These are phyloP conservation scores for Chalciporus pseudorubinellus DNA, from an alignment of 768 basidiomycete species.

Conservation along the genomic window DNA sequence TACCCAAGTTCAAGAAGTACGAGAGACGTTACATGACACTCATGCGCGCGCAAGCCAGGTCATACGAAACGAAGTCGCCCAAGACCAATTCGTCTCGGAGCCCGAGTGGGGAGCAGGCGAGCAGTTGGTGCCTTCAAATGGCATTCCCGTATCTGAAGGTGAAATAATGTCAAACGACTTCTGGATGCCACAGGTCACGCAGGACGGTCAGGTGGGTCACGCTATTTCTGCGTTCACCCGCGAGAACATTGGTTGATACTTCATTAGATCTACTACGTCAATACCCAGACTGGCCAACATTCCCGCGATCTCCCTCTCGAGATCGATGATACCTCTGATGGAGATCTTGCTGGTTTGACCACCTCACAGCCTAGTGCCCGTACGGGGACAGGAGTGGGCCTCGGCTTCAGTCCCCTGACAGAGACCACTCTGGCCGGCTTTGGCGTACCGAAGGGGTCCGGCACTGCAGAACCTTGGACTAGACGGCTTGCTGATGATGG, in stretches of 20 bases:
- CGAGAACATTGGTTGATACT: background rate
- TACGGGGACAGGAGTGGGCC: slow-evolving; percentile 50
- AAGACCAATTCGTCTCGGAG: slow-evolving; percentile 38
- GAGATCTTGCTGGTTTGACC: slow-evolving; percentile 58
- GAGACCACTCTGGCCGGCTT: slow-evolving; percentile 51
- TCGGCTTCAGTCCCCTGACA: slow-evolving; percentile 41
- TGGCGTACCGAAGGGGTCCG: slow-evolving; percentile 54
- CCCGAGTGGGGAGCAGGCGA: slow-evolving; percentile 43
- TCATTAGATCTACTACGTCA: slow-evolving; percentile 90
- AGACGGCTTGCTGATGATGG: slow-evolving; percentile 81
- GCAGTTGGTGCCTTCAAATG: slow-evolving; percentile 36
- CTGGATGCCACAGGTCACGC: slow-evolving; percentile 87
- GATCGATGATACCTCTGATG: slow-evolving; percentile 61
- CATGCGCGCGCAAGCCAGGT: slow-evolving; percentile 12
- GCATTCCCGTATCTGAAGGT: slow-evolving; percentile 26
- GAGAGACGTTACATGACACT: slow-evolving; percentile 10
- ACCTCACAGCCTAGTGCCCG: slow-evolving; percentile 54
- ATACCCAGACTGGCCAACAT: slow-evolving; percentile 81
- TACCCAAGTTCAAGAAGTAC: slow-evolving; percentile 10
- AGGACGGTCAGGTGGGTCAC: slow-evolving; percentile 72
- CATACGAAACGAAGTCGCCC: slow-evolving; percentile 12
- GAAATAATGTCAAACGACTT: slow-evolving; percentile 61
- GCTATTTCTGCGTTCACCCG: background rate
- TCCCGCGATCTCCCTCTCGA: slow-evolving; percentile 83
- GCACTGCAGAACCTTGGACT: slow-evolving; percentile 81